Conservation (phyloP, 257 asterid genomes). For the Prunella vulgaris region DNA sequence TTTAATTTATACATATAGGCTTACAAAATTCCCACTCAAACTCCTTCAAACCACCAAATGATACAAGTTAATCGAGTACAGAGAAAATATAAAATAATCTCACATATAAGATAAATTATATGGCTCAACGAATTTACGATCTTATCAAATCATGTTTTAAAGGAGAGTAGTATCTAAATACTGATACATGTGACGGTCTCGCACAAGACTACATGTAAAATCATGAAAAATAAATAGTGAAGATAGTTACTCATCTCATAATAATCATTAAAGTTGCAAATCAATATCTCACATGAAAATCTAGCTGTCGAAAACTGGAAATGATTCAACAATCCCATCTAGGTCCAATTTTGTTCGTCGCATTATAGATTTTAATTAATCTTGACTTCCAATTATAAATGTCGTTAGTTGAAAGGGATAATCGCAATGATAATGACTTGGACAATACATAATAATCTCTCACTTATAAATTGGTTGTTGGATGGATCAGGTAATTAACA, state of each 20-base stretch:
- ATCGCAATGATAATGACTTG: constrained; percentile 10
- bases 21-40: too few species aligned
- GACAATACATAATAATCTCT: background rate
- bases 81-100: too few species aligned
- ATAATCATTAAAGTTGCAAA: background rate
- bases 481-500: background rate
- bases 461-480: background rate
- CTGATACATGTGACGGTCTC: too few species aligned
- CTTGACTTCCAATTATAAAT: constrained; percentile 8
- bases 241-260: background rate
- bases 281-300: background rate
- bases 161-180: too few species aligned
- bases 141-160: too few species aligned
- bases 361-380: background rate
- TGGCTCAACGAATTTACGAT: too few species aligned
- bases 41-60: too few species aligned
- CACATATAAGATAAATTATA: too few species aligned
- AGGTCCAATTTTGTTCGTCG: constrained; percentile 4
- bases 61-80: too few species aligned
- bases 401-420: constrained; percentile 18
- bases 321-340: constrained; percentile 9
- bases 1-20: too few species aligned
- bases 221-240: background rate
- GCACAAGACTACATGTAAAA: too few species aligned
- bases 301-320: constrained; percentile 14